These are phyloP conservation scores for Podaxis sp. DNA, from an alignment of 768 basidiomycete genomes.

Conservation along the genomic window DNA sequence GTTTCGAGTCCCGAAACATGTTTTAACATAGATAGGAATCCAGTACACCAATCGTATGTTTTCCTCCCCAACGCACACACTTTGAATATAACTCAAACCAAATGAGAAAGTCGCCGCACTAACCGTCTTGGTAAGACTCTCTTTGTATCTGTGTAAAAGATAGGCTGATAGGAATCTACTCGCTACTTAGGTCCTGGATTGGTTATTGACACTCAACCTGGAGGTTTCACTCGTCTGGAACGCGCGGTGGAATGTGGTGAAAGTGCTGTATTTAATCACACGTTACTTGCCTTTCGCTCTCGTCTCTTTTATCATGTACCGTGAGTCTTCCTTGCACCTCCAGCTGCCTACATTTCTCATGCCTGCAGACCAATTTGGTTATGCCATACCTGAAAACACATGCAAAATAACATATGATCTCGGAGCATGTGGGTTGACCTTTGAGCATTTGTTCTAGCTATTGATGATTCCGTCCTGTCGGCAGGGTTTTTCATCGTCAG, in stretches of 20 bases:
- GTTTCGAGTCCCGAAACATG: neutral
- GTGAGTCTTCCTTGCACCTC: neutral
- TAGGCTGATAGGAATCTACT: neutral
- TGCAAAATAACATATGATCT: neutral
- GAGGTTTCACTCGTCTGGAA: slow-evolving; percentile 8
- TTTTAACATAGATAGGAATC: neutral
- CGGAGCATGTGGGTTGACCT: neutral
- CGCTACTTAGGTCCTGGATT: neutral
- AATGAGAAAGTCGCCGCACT: neutral
- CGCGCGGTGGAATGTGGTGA: neutral
- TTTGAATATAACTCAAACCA: neutral
- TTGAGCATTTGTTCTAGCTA: neutral
- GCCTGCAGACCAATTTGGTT: neutral
- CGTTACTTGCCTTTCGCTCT: slow-evolving; percentile 10
- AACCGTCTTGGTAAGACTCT: neutral
- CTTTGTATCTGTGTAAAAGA: neutral
- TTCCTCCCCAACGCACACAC: neutral
- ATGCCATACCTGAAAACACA: neutral
- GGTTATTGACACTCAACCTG: slow-evolving; percentile 1
- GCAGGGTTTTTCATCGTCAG: neutral
- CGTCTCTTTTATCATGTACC: neutral
- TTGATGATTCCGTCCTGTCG: neutral
- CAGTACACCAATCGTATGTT: neutral
- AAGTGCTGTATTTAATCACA: slow-evolving; percentile 1
- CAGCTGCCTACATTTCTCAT: too few relatives aligned